Evolutionary conservation across 202 grass and related monocot species (phyloP), one percentile per base, ranked within the genome.

Genomic region (Dendrocalamus latiflorus): DNA sequence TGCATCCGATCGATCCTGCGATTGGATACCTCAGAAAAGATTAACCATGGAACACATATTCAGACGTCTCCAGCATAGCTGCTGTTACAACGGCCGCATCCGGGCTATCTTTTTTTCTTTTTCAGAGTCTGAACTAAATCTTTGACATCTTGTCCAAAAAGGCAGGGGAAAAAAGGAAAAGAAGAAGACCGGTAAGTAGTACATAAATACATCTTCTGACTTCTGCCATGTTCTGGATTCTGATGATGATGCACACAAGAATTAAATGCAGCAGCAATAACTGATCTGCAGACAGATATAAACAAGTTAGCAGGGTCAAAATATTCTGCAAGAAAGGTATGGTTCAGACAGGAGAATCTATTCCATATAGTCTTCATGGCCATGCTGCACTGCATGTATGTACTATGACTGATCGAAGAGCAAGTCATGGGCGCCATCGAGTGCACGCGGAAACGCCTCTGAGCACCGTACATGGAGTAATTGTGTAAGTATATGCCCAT

Each of bases 351-450:
- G 30, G 30, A 30, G 30, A 30, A 30, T 30, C 30, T 30, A 30
- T 30, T 30, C 30, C 30, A 30, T 30, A 30, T 30, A 6, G 6
- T 38, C 36, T 25, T 11, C 58, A 30, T 50, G 55, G 22, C 67
- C 83, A 72, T 58, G 37, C 63, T 76, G 71, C 45, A 20, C 70
- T 64, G 30, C 68, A 49, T 50, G 28, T n/a, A 57, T 34, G 30
- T 63, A 71, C 83, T 59, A 72, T 55, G 34, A 34, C 21, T 17
- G 41, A 12, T 30, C 30, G 30, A 7, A 17, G 13, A 9, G 3
- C 33, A 6, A 64, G 68, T 64, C 75, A 65, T 44, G 83, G 83
- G 57, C 12, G 44, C 30, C 74, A 70, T 79, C 22, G 38, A 85
- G 24, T 79, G 57, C 45, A 22, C 34, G 34, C 25, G 56, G 66